Conservation (phyloP, 257 asterid genomes). For the Solanum ossicruentum region DNA sequence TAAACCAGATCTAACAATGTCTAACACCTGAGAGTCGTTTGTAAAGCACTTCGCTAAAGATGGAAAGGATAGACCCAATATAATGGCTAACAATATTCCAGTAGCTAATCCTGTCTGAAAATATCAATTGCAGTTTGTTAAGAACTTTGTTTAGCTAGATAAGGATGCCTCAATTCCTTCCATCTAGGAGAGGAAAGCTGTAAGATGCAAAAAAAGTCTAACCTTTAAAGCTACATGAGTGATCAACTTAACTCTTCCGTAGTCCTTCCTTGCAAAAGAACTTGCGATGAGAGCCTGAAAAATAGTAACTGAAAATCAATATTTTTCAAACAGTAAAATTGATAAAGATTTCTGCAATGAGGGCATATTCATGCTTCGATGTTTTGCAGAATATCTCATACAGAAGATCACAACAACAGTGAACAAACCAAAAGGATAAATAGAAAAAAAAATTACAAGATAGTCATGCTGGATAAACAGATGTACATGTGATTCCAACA, state of each 20-base stretch:
- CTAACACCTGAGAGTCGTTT: constrained; percentile 26
- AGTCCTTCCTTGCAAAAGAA: constrained; percentile 25
- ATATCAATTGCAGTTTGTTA: not conserved
- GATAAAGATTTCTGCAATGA: not conserved
- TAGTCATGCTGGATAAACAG: not conserved
- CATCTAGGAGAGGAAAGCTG: not conserved
- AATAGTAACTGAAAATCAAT: not conserved
- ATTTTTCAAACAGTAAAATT: not conserved
- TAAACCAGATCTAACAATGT: constrained; percentile 17
- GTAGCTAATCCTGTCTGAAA: constrained; percentile 25
- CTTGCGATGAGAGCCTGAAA: constrained; percentile 35
- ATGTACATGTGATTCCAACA: not conserved
- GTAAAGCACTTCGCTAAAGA: constrained; percentile 29
- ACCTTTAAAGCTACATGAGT: constrained; percentile 23
- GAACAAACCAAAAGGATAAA: not conserved
- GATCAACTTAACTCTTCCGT: constrained; percentile 19
- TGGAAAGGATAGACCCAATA: constrained; percentile 20
- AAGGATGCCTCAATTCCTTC: not conserved
- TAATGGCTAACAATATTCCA: constrained; percentile 22
- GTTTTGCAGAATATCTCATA: not conserved
- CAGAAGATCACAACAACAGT: not conserved
- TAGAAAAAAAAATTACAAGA: not conserved
- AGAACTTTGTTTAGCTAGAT: not conserved
- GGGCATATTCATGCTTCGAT: not conserved
- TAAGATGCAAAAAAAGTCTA: not conserved